These are phyloP conservation scores for Luffa aegyptiaca DNA, from an alignment of 306 rosid species.

Conservation along the genomic window DNA sequence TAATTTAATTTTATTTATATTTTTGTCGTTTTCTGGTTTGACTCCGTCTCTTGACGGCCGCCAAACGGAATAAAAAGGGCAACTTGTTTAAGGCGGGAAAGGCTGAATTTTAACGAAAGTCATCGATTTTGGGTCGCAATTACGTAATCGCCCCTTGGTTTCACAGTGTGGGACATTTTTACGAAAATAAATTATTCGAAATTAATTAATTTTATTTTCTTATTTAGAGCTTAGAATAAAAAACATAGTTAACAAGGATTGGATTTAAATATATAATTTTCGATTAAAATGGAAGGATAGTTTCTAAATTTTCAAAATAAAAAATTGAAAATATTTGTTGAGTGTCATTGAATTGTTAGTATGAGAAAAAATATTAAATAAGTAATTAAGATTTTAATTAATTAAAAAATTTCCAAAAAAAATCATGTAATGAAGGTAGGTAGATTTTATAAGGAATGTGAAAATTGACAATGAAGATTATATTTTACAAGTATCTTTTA, in stretches of 20 bases:
- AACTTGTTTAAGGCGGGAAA: background rate
- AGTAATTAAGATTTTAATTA: no score
- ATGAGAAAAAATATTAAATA: no score
- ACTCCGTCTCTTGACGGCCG: constrained; percentile 1
- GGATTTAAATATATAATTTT: no score
- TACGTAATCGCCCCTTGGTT: background rate
- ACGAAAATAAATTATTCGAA: background rate
- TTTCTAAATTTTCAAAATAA: no score
- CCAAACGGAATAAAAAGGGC: background rate
- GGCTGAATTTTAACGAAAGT: background rate
- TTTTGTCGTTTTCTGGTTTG: constrained; percentile 14
- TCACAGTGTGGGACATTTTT: background rate
- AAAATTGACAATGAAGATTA: no score
- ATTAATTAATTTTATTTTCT: background rate
- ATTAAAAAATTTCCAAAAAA: no score
- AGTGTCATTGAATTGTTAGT: no score
- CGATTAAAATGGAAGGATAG: no score
- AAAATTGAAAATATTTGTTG: no score
- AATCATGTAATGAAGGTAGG: no score
- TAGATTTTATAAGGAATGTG: no score
- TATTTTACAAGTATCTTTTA: no score
- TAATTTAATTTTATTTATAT: background rate
- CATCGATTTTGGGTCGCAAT: background rate
- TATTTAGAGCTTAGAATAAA: background rate
- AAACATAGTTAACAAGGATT: background rate